phyloP scores from a whole-genome alignment of 345 rosid genomes.

The Gossypium sturtianum region DNA sequence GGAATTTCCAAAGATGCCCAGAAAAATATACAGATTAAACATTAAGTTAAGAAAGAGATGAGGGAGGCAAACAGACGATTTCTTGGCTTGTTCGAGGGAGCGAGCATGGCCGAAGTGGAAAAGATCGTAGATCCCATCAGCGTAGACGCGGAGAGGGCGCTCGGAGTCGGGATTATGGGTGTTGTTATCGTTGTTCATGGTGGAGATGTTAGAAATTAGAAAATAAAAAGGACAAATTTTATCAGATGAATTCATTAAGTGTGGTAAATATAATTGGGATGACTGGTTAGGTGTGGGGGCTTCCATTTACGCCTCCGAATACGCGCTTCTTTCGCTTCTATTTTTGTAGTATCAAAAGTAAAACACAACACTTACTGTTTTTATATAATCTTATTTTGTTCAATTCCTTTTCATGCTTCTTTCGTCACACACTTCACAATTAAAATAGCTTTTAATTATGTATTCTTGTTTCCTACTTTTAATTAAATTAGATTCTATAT shows the following conservation, averaged over 20 bases:
- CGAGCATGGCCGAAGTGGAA: constrained; percentile 97
- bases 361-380: background rate
- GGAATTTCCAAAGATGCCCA: background rate
- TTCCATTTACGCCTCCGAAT: background rate
- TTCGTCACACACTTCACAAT: background rate
- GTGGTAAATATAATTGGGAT: background rate
- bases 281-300: background rate
- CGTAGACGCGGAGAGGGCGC: constrained; percentile 79
- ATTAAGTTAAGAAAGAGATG: background rate
- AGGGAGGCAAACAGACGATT: constrained; percentile 41
- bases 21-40: background rate
- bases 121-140: constrained; percentile 99
- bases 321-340: background rate
- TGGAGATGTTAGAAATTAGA: background rate
- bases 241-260: too few relatives aligned
- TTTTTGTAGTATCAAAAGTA: background rate
- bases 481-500: too few relatives aligned
- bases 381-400: background rate
- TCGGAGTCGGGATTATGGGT: constrained; percentile 17
- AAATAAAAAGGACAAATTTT: too few relatives aligned
- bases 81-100: constrained; percentile 93
- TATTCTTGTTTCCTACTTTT: too few relatives aligned
- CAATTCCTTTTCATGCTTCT: too few relatives aligned
- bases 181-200: background rate
- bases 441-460: too few relatives aligned